Base-by-base conservation (phyloP, 169 alveolate species). In the Babesia bovis region DNA sequence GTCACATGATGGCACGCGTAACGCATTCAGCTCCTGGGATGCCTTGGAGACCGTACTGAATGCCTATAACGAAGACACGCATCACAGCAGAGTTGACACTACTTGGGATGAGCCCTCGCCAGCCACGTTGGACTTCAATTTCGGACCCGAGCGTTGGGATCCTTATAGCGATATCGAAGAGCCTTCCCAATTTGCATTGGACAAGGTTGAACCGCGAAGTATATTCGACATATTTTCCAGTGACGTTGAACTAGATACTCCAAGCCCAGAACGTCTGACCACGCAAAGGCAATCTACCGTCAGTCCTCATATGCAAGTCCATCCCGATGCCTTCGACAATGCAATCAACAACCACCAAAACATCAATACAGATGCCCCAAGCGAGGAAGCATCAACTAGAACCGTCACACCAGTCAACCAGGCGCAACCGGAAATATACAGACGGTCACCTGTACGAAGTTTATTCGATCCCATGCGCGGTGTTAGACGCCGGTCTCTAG, bases 201-300 rank as follows among this genome's bases (percentile, higher is more conserved):
- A 63, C n/a, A 63, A 63, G 61, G 47, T 63, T 30, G 73, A 63
- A 13, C 73, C 59, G 32, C 40, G 73, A 35, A 44, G 73, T 19
- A 15, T 63, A 32, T 1, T 63, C 47, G 73, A 19, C 12, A n/a
- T 63, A 33, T 0, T 63, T 42, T 47, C 32, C 3, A 9, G 19
- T 9, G 69, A 58, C 15, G 30, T 5, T 10, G 10, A 12, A 15
- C 30, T 4, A 28, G 10, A 58, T 56, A 9, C 51, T 5, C 38
- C 51, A 21, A 41, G 23, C 1, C 72, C 58, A 12, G 58, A 41
- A 21, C 47, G 51, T 17, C 28, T 35, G 3, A 44, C 52, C 1
- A 45, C 59, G 9, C 33, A 60, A n/a, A 3, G 35, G 58, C 73
- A 63, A 45, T n/a, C 73, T 2, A 63, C 73, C 4, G 19, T 0